Base-by-base conservation (phyloP, 768 basidiomycete genomes). In the Boletus sensibilis region DNA sequence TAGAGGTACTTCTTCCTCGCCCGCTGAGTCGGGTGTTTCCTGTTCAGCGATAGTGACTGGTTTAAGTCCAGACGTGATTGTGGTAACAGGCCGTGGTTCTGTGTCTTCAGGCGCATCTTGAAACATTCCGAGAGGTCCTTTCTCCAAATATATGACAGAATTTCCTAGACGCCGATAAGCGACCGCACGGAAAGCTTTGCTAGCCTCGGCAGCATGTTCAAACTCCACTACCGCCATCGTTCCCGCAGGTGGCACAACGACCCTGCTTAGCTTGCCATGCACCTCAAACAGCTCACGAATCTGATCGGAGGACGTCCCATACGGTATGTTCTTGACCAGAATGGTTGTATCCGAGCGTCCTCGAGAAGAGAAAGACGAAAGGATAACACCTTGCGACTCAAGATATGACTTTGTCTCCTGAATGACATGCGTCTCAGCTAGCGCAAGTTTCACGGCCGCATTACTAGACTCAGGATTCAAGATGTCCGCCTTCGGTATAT, bases 271-370 rank as follows among this genome's bases (percentile, higher is more conserved):
- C 52, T 78, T 74, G 4, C 94, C 94, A 63, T 94, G 87, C 0
- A 81, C 77, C 50, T 83, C 81, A 64, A 98, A 94, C 46, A 98
- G 70, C 56, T 86, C 86, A 23, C 82, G 82, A n/a, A 98, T 83
- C 59, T 92, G 83, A 18, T 84, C 80, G 0, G 76, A 72, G 0
- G 87, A 82, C 3, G 94, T 96, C 7, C 91, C 93, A 65, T 90
- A 96, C 0, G 97, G 96, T 43, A 99, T 93, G 73, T 98, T 98
- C 76, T 98, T 98, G 59, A 98, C 90, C 18, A 99, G 81, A 58
- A 98, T 86, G 34, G 80, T 84, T 0, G 91, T 95, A 63, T 89
- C 84, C 0, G 93, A 95, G 14, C 83, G 79, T 4, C 74, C 75
- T 13, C 74, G 50, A 1, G 79, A 72, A 4, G 79, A 76, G 60